Conservation (phyloP, 345 rosid genomes). For the Citrus unshiu region DNA sequence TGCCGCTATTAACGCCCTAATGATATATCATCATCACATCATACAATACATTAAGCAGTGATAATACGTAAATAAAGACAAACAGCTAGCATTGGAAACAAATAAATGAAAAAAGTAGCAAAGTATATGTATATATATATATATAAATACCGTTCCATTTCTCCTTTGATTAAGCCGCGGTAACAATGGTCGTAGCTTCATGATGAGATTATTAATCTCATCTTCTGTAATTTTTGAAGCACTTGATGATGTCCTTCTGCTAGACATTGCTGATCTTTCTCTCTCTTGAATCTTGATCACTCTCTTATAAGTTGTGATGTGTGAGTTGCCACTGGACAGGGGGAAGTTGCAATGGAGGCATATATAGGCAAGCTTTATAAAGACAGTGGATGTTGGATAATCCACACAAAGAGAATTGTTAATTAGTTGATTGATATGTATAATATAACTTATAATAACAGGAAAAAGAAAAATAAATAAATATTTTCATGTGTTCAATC, state of each 20-base stretch:
- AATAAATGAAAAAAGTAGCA: background rate
- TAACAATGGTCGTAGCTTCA: slow-evolving; percentile 24
- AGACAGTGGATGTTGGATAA: background rate
- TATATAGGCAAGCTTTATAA: slow-evolving; percentile 18
- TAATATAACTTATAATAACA: background rate
- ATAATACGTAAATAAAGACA: background rate
- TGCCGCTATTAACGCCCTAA: background rate
- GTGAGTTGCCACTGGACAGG: background rate
- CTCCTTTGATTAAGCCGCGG: slow-evolving; percentile 22
- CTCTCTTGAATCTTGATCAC: background rate
- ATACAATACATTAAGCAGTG: background rate
- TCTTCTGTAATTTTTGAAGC: slow-evolving; percentile 19
- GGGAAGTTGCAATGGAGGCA: slow-evolving; percentile 14
- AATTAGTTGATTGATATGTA: slow-evolving; percentile 7
- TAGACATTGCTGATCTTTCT: slow-evolving; percentile 18
- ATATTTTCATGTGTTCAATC: background rate
- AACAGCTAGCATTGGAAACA: background rate
- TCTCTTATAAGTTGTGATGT: background rate
- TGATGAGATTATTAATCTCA: slow-evolving; percentile 19
- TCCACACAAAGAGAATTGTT: background rate
- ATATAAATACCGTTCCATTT: slow-evolving; percentile 18
- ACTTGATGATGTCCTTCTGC: slow-evolving; percentile 10
- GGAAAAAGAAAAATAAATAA: background rate
- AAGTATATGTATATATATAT: slow-evolving; percentile 3
- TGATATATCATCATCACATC: background rate